These are phyloP conservation scores for Immersiporthe knoxdaviesiana DNA, from an alignment of 2,329 filamentous ascomycete species.

Conservation along the genomic window DNA sequence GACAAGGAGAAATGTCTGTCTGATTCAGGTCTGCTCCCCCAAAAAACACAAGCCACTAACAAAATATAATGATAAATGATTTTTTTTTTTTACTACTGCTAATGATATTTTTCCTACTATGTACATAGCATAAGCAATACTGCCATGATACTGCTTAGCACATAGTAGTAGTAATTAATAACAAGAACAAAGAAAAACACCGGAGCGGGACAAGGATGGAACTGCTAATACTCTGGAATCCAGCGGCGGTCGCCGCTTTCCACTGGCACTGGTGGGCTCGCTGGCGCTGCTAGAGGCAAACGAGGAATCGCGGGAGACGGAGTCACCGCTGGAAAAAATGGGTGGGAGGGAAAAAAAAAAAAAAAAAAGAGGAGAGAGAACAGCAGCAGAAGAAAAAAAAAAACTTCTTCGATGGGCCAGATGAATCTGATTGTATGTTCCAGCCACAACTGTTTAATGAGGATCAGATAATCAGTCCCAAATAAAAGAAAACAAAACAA, in stretches of 20 bases:
- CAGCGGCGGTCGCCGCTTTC: constrained; percentile 18
- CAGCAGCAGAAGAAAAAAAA: neutral
- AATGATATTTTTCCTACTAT: neutral
- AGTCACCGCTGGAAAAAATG: neutral
- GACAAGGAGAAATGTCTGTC: neutral
- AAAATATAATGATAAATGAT: neutral
- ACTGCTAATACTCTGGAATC: neutral
- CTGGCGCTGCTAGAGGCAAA: constrained; percentile 4
- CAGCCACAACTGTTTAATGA: neutral
- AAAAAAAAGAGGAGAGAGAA: neutral
- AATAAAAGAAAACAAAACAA: neutral
- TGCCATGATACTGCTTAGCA: neutral
- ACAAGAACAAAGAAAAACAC: neutral
- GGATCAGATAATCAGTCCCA: neutral
- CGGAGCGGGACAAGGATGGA: constrained; percentile 16
- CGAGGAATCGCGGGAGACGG: constrained; percentile 8
- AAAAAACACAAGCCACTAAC: neutral
- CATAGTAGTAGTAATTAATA: neutral
- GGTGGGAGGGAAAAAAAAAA: neutral
- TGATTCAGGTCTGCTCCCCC: neutral
- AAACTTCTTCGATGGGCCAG: neutral
- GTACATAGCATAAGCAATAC: too few species aligned
- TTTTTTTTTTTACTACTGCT: neutral
- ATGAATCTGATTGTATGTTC: neutral
- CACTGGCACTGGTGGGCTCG: constrained; percentile 12